phyloP scores from a whole-genome alignment of 306 rosid genomes.

The Castanopsis chinensis region DNA sequence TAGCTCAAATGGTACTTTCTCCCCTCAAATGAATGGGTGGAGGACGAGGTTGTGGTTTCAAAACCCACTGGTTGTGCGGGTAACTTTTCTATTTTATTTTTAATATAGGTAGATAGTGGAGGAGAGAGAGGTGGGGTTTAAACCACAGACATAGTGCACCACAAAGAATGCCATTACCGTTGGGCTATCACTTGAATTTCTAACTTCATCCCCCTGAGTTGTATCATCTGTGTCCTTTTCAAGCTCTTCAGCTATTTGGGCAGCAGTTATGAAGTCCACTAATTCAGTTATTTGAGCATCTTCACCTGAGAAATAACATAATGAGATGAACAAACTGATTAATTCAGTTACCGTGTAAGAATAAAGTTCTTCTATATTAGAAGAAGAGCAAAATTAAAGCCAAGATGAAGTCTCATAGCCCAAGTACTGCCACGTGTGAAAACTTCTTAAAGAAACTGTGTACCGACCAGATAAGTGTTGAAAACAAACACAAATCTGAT shows the following conservation, averaged over 20 bases:
- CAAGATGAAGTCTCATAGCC: not conserved
- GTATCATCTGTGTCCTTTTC: conserved; percentile 53
- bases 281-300: conserved; percentile 65
- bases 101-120: too few species aligned
- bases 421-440: not conserved
- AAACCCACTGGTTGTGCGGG: too few species aligned
- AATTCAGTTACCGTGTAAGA: conserved; percentile 2
- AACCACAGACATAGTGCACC: too few species aligned
- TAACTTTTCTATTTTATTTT: too few species aligned
- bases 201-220: conserved; percentile 35
- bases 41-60: too few species aligned
- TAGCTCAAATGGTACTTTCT: too few species aligned
- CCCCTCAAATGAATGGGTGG: too few species aligned
- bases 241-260: conserved; percentile 68
- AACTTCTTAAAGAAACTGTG: conserved; percentile 1
- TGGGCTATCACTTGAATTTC: conserved; percentile 3
- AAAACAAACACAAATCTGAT: not conserved
- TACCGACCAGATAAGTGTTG: not conserved
- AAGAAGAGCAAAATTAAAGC: conserved; percentile 3
- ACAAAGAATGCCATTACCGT: too few species aligned
- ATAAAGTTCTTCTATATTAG: conserved; percentile 1
- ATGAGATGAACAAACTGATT: conserved; percentile 7
- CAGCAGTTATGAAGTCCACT: conserved; percentile 79
- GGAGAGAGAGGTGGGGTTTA: too few species aligned
- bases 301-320: conserved; percentile 51